Evolutionary conservation across 2,329 filamentous ascomycete species (phyloP).

Genomic region (Coniochaeta sp.): DNA sequence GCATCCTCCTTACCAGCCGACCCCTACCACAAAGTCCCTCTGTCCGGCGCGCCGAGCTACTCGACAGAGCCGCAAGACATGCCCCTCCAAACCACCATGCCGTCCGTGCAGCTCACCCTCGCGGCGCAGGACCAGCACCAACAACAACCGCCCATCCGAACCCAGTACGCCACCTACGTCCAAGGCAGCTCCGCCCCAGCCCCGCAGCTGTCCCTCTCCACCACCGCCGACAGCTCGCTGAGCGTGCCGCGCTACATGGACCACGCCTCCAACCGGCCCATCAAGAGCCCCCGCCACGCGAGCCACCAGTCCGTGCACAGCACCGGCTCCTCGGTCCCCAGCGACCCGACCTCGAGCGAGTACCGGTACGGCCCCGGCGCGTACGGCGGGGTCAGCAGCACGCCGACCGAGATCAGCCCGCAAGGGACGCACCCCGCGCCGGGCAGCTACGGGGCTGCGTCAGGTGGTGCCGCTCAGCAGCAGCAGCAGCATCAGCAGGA

Average conservation of each 20-base stretch:
- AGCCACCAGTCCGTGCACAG: conserved; percentile 48
- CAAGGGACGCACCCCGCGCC: conserved; percentile 21
- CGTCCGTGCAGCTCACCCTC: conserved; percentile 45
- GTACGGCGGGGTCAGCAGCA: conserved; percentile 27
- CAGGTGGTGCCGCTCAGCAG: too few species aligned
- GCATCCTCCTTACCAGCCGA: conserved; percentile 42
- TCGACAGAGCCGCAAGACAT: conserved; percentile 46
- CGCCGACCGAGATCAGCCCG: conserved; percentile 25
- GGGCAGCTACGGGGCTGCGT: conserved; percentile 6
- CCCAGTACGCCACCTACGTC: conserved; percentile 47
- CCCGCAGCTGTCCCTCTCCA: conserved; percentile 35
- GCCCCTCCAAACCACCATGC: conserved; percentile 44
- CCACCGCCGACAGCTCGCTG: conserved; percentile 36
- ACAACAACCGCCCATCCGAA: conserved; percentile 36
- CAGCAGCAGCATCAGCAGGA: conserved; percentile 10
- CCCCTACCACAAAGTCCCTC: conserved; percentile 45
- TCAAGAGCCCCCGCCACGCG: conserved; percentile 49
- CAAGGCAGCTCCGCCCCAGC: conserved; percentile 41
- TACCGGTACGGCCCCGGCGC: conserved; percentile 49
- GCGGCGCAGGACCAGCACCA: conserved; percentile 39
- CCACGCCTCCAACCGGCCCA: conserved; percentile 40
- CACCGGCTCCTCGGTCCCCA: conserved; percentile 34
- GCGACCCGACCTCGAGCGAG: conserved; percentile 43
- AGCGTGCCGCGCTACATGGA: conserved; percentile 53
- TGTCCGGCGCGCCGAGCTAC: conserved; percentile 40